Percentiles rank a stretch among this genome's conserved stretches.
These are phyloP conservation scores for Pichia terricola DNA, from an alignment of 1,139 yeast species.

Conservation along the genomic window DNA sequence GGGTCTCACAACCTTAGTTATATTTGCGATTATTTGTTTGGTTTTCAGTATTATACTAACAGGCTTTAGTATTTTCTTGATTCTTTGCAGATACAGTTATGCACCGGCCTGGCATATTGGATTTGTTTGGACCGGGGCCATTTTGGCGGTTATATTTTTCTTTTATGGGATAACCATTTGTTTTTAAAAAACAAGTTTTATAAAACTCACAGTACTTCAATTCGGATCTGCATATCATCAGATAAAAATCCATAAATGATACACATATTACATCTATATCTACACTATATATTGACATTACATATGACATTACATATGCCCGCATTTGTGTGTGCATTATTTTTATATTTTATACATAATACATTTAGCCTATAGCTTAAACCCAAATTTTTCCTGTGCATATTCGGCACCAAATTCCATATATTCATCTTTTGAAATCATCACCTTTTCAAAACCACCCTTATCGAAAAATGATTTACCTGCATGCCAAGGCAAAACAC, in stretches of 20 bases:
- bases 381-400: slow-evolving; percentile 70
- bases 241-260: too few species aligned
- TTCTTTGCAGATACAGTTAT: slow-evolving; percentile 18
- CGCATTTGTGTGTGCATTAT: background rate
- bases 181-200: background rate
- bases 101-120: slow-evolving; percentile 26
- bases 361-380: slow-evolving; percentile 25
- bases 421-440: slow-evolving; percentile 69
- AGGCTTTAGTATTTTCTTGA: slow-evolving; percentile 21
- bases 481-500: slow-evolving; percentile 44
- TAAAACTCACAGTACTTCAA: too few species aligned
- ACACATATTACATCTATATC: too few species aligned
- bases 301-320: too few species aligned
- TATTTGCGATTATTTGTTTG: slow-evolving; percentile 22
- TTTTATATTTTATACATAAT: slow-evolving; percentile 8
- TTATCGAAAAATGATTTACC: slow-evolving; percentile 45
- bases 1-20: slow-evolving; percentile 16
- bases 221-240: too few species aligned
- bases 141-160: slow-evolving; percentile 8
- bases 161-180: slow-evolving; percentile 8
- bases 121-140: slow-evolving; percentile 20
- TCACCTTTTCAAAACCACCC: slow-evolving; percentile 42
- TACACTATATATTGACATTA: too few species aligned
- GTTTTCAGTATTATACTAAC: slow-evolving; percentile 19
- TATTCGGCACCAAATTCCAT: slow-evolving; percentile 79